phyloP scores from a whole-genome alignment of 768 basidiomycete genomes.

The Kwoniella dendrophila region DNA sequence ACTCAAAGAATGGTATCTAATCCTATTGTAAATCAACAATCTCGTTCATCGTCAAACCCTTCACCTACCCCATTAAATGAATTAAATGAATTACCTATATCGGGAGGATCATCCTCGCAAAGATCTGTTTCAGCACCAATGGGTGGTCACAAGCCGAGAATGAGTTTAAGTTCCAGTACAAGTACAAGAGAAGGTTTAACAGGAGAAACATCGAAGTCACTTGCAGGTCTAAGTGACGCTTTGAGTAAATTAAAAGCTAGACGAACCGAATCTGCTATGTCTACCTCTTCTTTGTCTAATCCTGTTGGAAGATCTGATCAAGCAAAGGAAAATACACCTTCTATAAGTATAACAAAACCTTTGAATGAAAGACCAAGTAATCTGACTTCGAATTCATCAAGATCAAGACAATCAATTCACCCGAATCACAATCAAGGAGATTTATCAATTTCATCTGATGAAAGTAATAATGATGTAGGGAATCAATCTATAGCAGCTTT shows the following conservation, averaged over 20 bases:
- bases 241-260: conserved; percentile 41
- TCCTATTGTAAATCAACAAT: conserved; percentile 28
- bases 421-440: conserved; percentile 11
- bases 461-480: conserved; percentile 13
- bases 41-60: conserved; percentile 24
- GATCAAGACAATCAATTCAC: conserved; percentile 28
- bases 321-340: neutral
- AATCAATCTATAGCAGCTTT: conserved; percentile 42
- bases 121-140: conserved; percentile 45
- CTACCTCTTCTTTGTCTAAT: neutral
- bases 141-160: conserved; percentile 8
- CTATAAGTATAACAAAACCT: neutral
- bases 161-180: conserved; percentile 35
- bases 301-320: neutral
- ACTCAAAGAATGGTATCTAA: conserved; percentile 42
- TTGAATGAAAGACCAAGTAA: conserved; percentile 12
- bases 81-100: neutral
- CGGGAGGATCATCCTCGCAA: no score
- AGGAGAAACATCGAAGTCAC: conserved; percentile 29
- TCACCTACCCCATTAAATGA: conserved; percentile 8
- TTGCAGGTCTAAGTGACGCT: conserved; percentile 40
- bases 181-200: conserved; percentile 33
- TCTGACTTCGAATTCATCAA: conserved; percentile 11
- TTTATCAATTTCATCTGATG: conserved; percentile 15
- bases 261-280: neutral